phyloP scores from a whole-genome alignment of 2,329 filamentous ascomycete species.

The Sclerotinia borealis region DNA sequence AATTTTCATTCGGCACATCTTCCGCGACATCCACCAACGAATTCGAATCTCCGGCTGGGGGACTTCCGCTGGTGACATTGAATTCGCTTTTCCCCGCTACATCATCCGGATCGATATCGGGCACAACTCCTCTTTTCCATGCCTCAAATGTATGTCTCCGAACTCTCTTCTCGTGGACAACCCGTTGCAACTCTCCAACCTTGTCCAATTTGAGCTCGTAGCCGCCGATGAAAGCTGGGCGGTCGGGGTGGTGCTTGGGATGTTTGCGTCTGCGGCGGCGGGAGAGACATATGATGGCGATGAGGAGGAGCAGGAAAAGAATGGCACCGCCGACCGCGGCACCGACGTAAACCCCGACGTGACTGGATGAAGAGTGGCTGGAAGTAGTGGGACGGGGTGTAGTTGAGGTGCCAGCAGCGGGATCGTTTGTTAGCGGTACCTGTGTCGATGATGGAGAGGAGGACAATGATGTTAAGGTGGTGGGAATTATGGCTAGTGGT shows the following conservation, averaged over 20 bases:
- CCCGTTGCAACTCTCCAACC: background rate
- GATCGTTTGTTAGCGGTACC: background rate
- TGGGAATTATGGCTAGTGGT: background rate
- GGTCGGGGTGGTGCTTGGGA: background rate
- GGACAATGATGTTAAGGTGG: background rate
- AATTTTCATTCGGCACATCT: background rate
- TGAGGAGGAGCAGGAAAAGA: background rate
- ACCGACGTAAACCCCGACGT: background rate
- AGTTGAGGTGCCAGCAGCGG: background rate
- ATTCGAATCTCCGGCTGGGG: background rate
- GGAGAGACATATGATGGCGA: background rate
- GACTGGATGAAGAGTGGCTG: background rate
- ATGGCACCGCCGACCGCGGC: background rate
- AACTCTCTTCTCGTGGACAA: background rate
- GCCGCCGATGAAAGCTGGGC: slow-evolving; percentile 5
- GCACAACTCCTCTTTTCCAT: slow-evolving; percentile 3
- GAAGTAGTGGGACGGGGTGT: background rate
- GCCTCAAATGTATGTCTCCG: background rate
- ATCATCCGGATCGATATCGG: background rate
- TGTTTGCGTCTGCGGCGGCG: background rate
- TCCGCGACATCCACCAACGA: background rate
- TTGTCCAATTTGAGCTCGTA: slow-evolving; percentile 4
- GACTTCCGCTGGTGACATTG: background rate
- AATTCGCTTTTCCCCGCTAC: background rate
- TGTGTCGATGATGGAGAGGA: background rate